These are phyloP conservation scores for Penicillium macrosclerotiorum DNA, from an alignment of 495 filamentous ascomycete genomes.

Conservation along the genomic window DNA sequence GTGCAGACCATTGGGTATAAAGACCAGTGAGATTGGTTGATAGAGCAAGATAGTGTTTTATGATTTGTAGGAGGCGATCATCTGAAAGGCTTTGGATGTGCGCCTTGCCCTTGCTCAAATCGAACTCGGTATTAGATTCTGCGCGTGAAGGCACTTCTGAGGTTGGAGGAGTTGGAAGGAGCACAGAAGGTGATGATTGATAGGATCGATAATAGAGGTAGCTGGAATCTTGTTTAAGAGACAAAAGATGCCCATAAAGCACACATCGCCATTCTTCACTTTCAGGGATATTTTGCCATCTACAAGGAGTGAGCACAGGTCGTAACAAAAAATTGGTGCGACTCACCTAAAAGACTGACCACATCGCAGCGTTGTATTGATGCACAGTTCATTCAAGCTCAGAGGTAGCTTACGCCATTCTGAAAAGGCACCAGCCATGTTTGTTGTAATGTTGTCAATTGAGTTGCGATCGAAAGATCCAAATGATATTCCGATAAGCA, in stretches of 20 bases:
- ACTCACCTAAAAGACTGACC: slow-evolving; percentile 81
- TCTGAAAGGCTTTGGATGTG: slow-evolving; percentile 17
- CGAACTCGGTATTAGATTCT: slow-evolving; percentile 14
- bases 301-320: slow-evolving; percentile 26
- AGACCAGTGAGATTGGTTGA: slow-evolving; percentile 66
- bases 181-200: neutral
- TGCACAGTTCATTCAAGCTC: slow-evolving; percentile 76
- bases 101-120: slow-evolving; percentile 5
- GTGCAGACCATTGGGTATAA: slow-evolving; percentile 82
- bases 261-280: slow-evolving; percentile 88
- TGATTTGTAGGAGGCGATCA: slow-evolving; percentile 64
- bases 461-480: neutral
- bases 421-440: slow-evolving; percentile 36
- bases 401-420: slow-evolving; percentile 84
- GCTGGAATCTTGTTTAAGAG: slow-evolving; percentile 74
- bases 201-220: slow-evolving; percentile 75
- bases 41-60: slow-evolving; percentile 83
- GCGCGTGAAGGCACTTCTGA: slow-evolving; percentile 30
- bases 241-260: slow-evolving; percentile 79
- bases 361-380: slow-evolving; percentile 86
- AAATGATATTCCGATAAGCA: neutral
- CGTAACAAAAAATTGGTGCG: neutral
- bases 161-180: slow-evolving; percentile 24
- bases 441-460: slow-evolving; percentile 2
- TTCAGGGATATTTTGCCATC: slow-evolving; percentile 77